Evolutionary conservation across 306 rosid species (phyloP).

Genomic region (Fragaria nilgerrensis): DNA sequence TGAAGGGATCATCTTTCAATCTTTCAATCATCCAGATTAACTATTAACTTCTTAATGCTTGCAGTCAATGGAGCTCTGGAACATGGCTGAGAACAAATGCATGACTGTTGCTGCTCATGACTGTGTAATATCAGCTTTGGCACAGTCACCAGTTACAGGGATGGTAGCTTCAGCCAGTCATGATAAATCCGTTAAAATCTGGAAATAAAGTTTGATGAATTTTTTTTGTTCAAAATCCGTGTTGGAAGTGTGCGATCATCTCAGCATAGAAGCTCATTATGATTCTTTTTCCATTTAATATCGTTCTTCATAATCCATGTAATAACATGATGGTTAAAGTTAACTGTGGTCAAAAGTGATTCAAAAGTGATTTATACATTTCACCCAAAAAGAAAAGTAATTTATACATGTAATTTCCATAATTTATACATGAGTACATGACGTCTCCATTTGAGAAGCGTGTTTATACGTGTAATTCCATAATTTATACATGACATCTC

Average conservation of each 20-base stretch:
- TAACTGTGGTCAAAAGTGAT: background rate
- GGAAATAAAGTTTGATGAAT: constrained; percentile 49
- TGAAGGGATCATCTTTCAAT: background rate
- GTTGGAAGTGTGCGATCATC: constrained; percentile 4
- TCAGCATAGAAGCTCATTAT: background rate
- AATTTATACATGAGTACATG: too few relatives aligned
- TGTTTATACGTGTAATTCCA: background rate
- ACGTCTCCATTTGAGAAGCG: too few relatives aligned
- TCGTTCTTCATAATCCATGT: constrained; percentile 24
- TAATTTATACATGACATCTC: background rate
- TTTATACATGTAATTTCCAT: too few relatives aligned
- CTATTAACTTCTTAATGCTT: constrained; percentile 24
- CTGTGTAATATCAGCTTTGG: constrained; percentile 73
- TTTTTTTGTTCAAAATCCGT: constrained; percentile 22
- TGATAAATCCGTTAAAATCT: constrained; percentile 84
- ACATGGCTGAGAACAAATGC: constrained; percentile 70
- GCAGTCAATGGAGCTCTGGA: constrained; percentile 93
- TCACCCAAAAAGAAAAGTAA: too few relatives aligned
- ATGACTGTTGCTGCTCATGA: constrained; percentile 82
- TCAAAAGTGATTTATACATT: background rate
- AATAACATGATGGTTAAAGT: constrained; percentile 13
- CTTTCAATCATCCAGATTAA: background rate
- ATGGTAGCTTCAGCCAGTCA: constrained; percentile 92
- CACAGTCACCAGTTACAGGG: constrained; percentile 71
- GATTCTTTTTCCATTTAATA: constrained; percentile 13